Percentiles rank a stretch among this genome's conserved stretches.
phyloP scores from a whole-genome alignment of 305 asterid genomes.

The Petunia hybrid region DNA sequence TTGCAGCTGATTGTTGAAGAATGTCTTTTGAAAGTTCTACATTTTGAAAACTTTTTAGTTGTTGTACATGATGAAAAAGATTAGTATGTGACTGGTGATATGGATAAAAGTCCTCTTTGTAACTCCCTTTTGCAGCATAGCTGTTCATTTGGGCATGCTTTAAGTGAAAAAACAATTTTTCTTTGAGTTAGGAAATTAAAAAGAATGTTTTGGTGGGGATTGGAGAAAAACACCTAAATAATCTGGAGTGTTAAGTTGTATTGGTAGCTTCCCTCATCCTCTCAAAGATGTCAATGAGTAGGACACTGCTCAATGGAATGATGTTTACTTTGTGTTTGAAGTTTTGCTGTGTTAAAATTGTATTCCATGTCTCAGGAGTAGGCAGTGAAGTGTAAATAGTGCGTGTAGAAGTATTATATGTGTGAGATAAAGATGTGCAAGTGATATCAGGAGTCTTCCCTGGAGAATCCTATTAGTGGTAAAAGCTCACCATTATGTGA shows the following conservation, averaged over 20 bases:
- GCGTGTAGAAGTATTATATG: neutral
- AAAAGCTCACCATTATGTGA: neutral
- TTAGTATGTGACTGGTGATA: neutral
- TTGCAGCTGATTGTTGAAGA: neutral
- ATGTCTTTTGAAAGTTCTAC: neutral
- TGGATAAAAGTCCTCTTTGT: neutral
- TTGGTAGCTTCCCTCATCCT: neutral
- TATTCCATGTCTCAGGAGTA: neutral
- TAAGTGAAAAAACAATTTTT: neutral
- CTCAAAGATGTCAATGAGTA: neutral
- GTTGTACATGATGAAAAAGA: neutral
- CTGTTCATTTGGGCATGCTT: neutral
- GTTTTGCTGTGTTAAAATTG: neutral
- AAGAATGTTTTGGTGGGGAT: neutral
- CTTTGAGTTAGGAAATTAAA: conserved; percentile 5
- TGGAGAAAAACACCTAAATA: neutral
- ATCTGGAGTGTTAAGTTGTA: conserved; percentile 16
- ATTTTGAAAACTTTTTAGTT: neutral
- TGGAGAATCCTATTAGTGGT: neutral
- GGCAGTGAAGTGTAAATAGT: neutral
- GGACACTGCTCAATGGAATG: neutral
- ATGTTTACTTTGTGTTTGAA: neutral
- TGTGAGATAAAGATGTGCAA: neutral
- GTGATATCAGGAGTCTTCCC: neutral
- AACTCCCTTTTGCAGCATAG: neutral